These are phyloP conservation scores for Zygoascus biomembranicola DNA, from an alignment of 805 yeast genomes.

Conservation along the genomic window DNA sequence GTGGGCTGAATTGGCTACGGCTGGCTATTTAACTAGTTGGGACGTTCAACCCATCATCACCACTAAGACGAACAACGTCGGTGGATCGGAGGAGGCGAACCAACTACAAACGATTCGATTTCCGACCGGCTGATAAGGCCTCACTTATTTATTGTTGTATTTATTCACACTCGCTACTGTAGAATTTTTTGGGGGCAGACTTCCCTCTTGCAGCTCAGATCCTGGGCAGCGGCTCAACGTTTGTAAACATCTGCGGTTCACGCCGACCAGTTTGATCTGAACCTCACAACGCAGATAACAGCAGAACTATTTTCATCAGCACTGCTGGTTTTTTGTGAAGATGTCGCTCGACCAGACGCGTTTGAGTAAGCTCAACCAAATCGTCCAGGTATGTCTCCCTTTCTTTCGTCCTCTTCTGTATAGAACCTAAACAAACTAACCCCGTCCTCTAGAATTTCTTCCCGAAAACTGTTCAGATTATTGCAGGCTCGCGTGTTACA, in stretches of 20 bases:
- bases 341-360: neutral
- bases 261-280: too few relatives aligned
- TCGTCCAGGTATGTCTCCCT: slow-evolving; percentile 16
- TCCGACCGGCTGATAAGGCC: too few relatives aligned
- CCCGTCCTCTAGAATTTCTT: slow-evolving; percentile 29
- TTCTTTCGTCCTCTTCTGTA: neutral
- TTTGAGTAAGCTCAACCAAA: slow-evolving; percentile 16
- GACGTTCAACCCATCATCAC: neutral
- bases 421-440: slow-evolving; percentile 19
- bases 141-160: too few relatives aligned
- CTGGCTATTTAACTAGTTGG: neutral
- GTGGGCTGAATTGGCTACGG: too few relatives aligned
- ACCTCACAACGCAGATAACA: too few relatives aligned
- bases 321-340: neutral
- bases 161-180: too few relatives aligned
- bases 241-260: too few relatives aligned
- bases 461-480: slow-evolving; percentile 31
- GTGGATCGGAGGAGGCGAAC: neutral
- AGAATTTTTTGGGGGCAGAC: too few relatives aligned
- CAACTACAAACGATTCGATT: too few relatives aligned
- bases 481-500: slow-evolving; percentile 25
- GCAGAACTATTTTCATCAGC: neutral
- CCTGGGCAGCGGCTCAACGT: too few relatives aligned
- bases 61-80: neutral
- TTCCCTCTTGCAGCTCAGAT: too few relatives aligned